phyloP scores from a whole-genome alignment of 306 rosid species.

The Begonia fuchsioides region DNA sequence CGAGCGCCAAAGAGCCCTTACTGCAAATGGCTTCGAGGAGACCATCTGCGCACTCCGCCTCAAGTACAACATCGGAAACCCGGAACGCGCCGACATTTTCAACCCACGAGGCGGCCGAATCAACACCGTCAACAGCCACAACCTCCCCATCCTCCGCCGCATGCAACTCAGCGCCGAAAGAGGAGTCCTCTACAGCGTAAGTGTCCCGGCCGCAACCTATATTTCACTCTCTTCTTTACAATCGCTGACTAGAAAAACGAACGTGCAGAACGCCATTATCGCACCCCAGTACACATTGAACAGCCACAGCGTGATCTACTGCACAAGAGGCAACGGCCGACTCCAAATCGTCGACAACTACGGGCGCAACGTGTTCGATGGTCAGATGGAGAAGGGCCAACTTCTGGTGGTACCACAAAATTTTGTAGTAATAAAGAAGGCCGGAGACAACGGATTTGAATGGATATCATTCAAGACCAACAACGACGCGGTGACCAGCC shows the following conservation, averaged over 20 bases:
- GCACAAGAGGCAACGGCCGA: constrained; percentile 14
- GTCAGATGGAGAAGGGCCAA: constrained; percentile 16
- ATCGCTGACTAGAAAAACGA: not conserved
- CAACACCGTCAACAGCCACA: constrained; percentile 15
- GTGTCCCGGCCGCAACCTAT: not conserved
- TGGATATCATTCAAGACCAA: constrained; percentile 23
- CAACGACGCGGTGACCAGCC: constrained; percentile 11
- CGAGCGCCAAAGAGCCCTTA: not conserved
- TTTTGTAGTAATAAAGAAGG: constrained; percentile 14
- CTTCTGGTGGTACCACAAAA: constrained; percentile 17
- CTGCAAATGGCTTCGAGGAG: constrained; percentile 19
- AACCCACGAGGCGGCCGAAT: constrained; percentile 22
- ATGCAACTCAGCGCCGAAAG: constrained; percentile 19
- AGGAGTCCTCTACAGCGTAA: constrained; percentile 23
- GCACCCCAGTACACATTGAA: constrained; percentile 17
- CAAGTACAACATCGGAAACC: constrained; percentile 8
- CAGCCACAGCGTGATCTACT: constrained; percentile 10
- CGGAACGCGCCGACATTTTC: constrained; percentile 14
- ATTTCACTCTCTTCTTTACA: not conserved
- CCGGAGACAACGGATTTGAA: constrained; percentile 13
- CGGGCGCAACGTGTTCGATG: constrained; percentile 13
- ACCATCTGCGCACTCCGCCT: constrained; percentile 18
- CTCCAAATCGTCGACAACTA: constrained; percentile 12
- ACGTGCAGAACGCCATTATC: constrained; percentile 12
- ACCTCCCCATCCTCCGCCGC: constrained; percentile 14